Conservation (phyloP, 2,329 filamentous ascomycete genomes). For the Cercospora nicotianae region DNA sequence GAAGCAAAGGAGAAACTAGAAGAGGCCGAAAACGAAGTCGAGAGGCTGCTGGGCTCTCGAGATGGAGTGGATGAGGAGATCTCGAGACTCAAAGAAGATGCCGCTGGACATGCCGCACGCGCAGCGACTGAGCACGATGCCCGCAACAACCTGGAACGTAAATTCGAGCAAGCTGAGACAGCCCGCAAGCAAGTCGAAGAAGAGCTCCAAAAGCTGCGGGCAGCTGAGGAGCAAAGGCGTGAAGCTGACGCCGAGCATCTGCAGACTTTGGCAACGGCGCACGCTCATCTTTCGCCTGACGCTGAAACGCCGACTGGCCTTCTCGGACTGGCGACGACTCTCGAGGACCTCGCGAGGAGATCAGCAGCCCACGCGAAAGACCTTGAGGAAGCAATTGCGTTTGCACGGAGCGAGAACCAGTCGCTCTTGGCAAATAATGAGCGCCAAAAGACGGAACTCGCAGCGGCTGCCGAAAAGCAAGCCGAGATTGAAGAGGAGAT, state of each 20-base stretch:
- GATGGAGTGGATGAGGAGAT: constrained; percentile 79
- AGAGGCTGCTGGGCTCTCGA: constrained; percentile 76
- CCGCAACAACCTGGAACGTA: constrained; percentile 58
- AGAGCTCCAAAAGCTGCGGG: constrained; percentile 54
- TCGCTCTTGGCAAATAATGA: constrained; percentile 43
- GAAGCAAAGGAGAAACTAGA: constrained; percentile 75
- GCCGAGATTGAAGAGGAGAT: constrained; percentile 42
- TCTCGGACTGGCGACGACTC: constrained; percentile 41
- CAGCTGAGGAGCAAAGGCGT: constrained; percentile 57
- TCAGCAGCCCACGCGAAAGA: constrained; percentile 48
- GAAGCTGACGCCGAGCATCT: constrained; percentile 43
- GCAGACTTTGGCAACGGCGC: constrained; percentile 38
- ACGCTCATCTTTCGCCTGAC: constrained; percentile 42
- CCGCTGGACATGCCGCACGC: constrained; percentile 63
- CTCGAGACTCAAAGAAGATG: constrained; percentile 56
- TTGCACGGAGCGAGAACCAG: constrained; percentile 50
- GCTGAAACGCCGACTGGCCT: constrained; percentile 41
- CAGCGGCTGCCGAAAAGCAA: constrained; percentile 35
- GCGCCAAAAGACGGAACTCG: constrained; percentile 41
- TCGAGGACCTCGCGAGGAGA: constrained; percentile 48
- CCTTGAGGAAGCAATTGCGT: constrained; percentile 48
- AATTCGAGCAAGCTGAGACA: constrained; percentile 40
- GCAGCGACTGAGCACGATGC: constrained; percentile 63
- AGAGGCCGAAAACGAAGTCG: constrained; percentile 88
- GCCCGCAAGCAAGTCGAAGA: constrained; percentile 36